These are phyloP conservation scores for Tephrocybe sp. DNA, from an alignment of 768 basidiomycete genomes.

Conservation along the genomic window DNA sequence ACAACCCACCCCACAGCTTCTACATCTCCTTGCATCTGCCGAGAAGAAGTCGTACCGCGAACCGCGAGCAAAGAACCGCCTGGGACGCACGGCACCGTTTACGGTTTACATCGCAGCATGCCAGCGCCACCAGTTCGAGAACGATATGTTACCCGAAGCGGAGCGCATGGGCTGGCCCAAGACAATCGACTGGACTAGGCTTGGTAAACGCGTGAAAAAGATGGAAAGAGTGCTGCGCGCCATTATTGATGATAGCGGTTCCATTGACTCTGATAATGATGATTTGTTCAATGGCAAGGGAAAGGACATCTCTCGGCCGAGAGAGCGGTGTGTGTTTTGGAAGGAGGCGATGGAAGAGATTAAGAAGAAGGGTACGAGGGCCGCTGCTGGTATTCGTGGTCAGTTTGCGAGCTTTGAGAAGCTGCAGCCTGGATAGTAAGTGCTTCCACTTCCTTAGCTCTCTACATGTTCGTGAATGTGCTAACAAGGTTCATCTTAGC, in stretches of 20 bases:
- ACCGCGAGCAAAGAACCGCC: slow-evolving; percentile 64
- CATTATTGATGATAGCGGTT: slow-evolving; percentile 47
- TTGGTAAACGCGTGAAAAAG: slow-evolving; percentile 50
- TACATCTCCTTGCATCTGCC: slow-evolving; percentile 49
- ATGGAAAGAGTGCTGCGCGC: slow-evolving; percentile 46
- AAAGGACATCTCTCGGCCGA: slow-evolving; percentile 26
- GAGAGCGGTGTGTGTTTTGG: slow-evolving; percentile 60
- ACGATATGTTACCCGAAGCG: slow-evolving; percentile 68
- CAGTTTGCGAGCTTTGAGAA: slow-evolving; percentile 81
- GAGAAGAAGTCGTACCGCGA: slow-evolving; percentile 54
- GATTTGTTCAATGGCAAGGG: slow-evolving; percentile 15
- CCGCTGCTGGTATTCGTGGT: slow-evolving; percentile 62
- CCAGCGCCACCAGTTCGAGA: slow-evolving; percentile 78
- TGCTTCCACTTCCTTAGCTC: neutral
- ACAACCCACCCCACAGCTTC: slow-evolving; percentile 56
- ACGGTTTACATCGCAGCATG: slow-evolving; percentile 65
- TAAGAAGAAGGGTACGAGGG: slow-evolving; percentile 60
- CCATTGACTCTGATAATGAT: neutral
- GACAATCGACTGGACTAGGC: slow-evolving; percentile 56
- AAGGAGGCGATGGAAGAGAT: slow-evolving; percentile 60
- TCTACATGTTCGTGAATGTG: too few species aligned
- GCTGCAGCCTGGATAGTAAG: slow-evolving; percentile 89
- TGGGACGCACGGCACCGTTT: slow-evolving; percentile 57
- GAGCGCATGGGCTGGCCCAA: slow-evolving; percentile 74
- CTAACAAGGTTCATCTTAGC: slow-evolving; percentile 35